Evolutionary conservation across 2,329 filamentous ascomycete species (phyloP).

Genomic region (Phaeosphaeria sp.): DNA sequence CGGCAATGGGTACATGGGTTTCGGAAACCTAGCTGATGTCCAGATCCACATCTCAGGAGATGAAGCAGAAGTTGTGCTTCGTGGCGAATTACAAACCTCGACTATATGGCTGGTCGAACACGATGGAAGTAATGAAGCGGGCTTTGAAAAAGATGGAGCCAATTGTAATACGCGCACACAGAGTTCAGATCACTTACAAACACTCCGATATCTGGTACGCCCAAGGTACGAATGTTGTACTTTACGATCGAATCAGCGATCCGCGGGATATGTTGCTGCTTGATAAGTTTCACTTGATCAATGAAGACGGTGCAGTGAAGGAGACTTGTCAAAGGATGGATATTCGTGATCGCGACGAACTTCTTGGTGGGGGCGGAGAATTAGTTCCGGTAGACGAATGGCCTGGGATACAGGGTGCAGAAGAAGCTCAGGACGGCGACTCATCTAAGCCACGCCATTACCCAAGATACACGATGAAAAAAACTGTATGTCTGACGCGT

Average conservation of each 20-base stretch:
- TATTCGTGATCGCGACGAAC: neutral
- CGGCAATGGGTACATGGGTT: neutral
- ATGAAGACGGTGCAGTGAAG: neutral
- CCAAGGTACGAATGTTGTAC: neutral
- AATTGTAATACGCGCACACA: neutral
- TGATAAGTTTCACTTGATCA: neutral
- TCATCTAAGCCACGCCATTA: neutral
- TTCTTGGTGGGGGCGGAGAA: neutral
- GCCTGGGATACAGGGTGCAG: neutral
- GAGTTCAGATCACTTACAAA: neutral
- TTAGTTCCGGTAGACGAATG: neutral
- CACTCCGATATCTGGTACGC: neutral
- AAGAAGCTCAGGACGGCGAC: neutral
- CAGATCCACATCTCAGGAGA: neutral
- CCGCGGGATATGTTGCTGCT: neutral
- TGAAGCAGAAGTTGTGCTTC: neutral
- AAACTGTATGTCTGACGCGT: neutral
- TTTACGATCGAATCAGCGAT: neutral
- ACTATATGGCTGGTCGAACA: neutral
- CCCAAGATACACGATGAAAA: neutral
- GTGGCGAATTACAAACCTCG: neutral
- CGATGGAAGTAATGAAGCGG: neutral
- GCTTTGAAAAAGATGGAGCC: neutral
- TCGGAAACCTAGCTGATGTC: neutral
- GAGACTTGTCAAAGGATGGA: neutral